Evolutionary conservation across 2,329 filamentous ascomycete species (phyloP).

Genomic region (Rhynchosporium graminicola): DNA sequence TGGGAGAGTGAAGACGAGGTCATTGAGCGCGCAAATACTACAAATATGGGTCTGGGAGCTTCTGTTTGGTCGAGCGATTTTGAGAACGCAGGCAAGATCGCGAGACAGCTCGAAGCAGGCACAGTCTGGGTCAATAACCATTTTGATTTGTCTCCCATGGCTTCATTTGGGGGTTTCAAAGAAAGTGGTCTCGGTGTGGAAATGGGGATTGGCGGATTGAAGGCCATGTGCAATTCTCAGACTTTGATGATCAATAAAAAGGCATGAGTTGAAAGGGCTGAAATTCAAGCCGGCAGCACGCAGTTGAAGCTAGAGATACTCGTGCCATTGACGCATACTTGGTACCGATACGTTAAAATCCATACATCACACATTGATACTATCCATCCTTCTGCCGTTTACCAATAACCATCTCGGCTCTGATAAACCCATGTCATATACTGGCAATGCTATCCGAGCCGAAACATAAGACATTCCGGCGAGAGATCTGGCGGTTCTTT

Average conservation of each 20-base stretch:
- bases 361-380: no score
- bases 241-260: slow-evolving; percentile 8
- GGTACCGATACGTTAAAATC: no score
- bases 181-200: slow-evolving; percentile 42
- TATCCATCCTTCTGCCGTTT: no score
- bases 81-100: slow-evolving; percentile 52
- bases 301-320: no score
- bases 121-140: slow-evolving; percentile 62
- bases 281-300: no score
- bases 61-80: slow-evolving; percentile 60
- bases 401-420: no score
- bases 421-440: no score
- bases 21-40: slow-evolving; percentile 54
- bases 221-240: slow-evolving; percentile 8
- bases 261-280: neutral
- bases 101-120: slow-evolving; percentile 55
- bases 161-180: slow-evolving; percentile 41
- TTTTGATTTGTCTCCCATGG: slow-evolving; percentile 49
- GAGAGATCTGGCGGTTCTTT: neutral
- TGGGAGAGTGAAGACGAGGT: slow-evolving; percentile 64
- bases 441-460: no score
- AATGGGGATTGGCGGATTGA: slow-evolving; percentile 36
- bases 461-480: neutral
- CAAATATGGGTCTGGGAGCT: slow-evolving; percentile 55
- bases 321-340: no score